Conservation (phyloP, 2,329 filamentous ascomycete species). For the Hypoxylon sp. region DNA sequence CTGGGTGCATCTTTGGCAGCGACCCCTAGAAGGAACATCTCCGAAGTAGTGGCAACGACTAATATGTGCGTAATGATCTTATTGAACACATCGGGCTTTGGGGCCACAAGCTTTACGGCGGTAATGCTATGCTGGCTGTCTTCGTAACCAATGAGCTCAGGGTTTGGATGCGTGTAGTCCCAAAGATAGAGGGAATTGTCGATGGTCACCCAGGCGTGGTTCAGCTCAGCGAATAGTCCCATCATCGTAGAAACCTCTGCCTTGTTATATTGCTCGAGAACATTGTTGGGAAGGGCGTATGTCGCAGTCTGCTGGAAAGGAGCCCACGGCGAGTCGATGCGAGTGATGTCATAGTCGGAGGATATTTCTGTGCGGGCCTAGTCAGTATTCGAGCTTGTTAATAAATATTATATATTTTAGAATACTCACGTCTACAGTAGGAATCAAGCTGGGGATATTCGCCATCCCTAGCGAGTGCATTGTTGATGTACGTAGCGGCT, state of each 20-base stretch:
- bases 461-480: constrained; percentile 80
- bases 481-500: constrained; percentile 87
- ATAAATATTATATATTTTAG: constrained; percentile 18
- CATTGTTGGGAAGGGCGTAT: constrained; percentile 90
- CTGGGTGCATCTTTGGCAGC: constrained; percentile 75
- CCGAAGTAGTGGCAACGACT: constrained; percentile 86
- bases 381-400: constrained; percentile 51
- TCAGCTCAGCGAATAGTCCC: constrained; percentile 94
- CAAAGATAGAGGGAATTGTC: constrained; percentile 97
- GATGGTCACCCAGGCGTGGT: constrained; percentile 95
- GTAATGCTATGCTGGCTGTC: constrained; percentile 91
- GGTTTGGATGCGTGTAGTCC: constrained; percentile 96
- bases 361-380: constrained; percentile 75
- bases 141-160: constrained; percentile 92
- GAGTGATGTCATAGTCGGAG: constrained; percentile 88
- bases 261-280: constrained; percentile 93
- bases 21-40: constrained; percentile 92
- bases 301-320: constrained; percentile 90
- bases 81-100: constrained; percentile 89
- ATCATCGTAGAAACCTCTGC: constrained; percentile 91
- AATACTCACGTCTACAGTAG: constrained; percentile 84
- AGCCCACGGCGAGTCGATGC: constrained; percentile 78
- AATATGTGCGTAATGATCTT: constrained; percentile 87
- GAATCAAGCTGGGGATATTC: constrained; percentile 90
- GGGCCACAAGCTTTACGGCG: constrained; percentile 88